Conservation (phyloP, 352 stramenopile genomes). For the Phytophthora tentaculata region DNA sequence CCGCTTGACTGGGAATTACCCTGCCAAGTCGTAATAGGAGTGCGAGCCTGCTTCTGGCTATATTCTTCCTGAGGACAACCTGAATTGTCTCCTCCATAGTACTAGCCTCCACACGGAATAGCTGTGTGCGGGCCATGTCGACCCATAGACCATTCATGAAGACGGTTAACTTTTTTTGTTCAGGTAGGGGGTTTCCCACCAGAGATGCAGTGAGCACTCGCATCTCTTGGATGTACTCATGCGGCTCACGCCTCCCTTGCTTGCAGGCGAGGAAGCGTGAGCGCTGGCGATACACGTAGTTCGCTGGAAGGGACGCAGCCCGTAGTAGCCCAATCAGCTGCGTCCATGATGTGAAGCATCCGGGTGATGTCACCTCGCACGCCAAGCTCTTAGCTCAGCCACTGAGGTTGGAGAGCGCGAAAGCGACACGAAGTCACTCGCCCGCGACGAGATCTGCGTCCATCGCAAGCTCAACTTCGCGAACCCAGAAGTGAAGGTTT, state of each 20-base stretch:
- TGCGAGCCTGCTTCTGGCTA: background rate
- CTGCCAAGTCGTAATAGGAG: background rate
- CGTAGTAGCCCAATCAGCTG: constrained; percentile 8
- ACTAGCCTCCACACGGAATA: background rate
- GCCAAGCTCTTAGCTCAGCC: too few species aligned
- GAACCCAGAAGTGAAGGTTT: too few species aligned
- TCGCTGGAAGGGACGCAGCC: constrained; percentile 26
- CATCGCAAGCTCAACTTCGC: too few species aligned
- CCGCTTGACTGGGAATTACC: background rate
- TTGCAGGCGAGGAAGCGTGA: constrained; percentile 30
- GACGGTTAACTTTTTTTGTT: constrained; percentile 1
- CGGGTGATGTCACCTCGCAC: too few species aligned
- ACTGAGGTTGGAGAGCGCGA: too few species aligned
- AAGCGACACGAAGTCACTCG: too few species aligned
- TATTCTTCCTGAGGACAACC: background rate
- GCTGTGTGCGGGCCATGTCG: background rate
- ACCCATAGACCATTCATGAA: constrained; percentile 4
- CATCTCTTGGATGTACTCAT: constrained; percentile 12
- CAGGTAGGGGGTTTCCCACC: background rate
- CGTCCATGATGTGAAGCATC: background rate
- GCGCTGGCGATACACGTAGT: constrained; percentile 27
- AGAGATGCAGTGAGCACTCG: background rate
- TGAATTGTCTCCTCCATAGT: constrained; percentile 2
- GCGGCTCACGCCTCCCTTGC: constrained; percentile 25
- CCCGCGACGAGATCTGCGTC: too few species aligned